A percentile compares a stretch with the other conserved stretches of the same genome.
Evolutionary conservation across 164 flowering plant genomes (phyloP).

Genomic region (Amborella trichopoda): DNA sequence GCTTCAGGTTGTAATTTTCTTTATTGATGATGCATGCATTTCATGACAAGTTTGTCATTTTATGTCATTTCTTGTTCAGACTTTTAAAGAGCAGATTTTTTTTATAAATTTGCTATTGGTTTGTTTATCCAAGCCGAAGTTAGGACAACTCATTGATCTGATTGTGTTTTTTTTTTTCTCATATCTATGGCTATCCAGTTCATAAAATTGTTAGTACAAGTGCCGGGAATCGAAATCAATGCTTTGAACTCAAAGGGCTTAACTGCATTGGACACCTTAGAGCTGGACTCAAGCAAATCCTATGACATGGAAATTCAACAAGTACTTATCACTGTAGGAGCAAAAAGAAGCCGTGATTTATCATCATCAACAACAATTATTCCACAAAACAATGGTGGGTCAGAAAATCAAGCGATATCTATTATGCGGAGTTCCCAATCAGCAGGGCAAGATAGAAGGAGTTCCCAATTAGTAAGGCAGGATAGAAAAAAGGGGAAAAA

Average conservation of each 20-base stretch:
- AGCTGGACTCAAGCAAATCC: neutral
- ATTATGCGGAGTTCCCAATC: neutral
- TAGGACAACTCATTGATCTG: neutral
- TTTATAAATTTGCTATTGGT: neutral
- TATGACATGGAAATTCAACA: neutral
- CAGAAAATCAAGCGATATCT: too few relatives aligned
- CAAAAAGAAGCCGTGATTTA: neutral
- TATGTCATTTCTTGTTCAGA: neutral
- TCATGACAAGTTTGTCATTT: neutral
- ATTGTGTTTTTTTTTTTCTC: neutral
- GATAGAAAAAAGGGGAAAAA: too few relatives aligned
- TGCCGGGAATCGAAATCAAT: neutral
- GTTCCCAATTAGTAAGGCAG: slow-evolving; percentile 16
- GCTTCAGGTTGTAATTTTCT: neutral
- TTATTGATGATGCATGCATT: neutral
- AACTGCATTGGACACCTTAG: slow-evolving; percentile 13
- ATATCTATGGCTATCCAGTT: neutral
- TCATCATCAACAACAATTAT: neutral
- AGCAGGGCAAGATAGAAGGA: slow-evolving; percentile 5
- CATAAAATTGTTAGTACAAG: neutral
- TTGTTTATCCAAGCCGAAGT: neutral
- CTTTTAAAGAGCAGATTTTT: neutral
- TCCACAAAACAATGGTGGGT: too few relatives aligned
- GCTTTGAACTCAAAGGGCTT: neutral
- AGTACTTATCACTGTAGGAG: neutral